A percentile compares a stretch with the other conserved stretches of the same genome.
Evolutionary conservation across 1,284 basidiomycete species (phyloP).

Genomic region (Trichosporon inkin): DNA sequence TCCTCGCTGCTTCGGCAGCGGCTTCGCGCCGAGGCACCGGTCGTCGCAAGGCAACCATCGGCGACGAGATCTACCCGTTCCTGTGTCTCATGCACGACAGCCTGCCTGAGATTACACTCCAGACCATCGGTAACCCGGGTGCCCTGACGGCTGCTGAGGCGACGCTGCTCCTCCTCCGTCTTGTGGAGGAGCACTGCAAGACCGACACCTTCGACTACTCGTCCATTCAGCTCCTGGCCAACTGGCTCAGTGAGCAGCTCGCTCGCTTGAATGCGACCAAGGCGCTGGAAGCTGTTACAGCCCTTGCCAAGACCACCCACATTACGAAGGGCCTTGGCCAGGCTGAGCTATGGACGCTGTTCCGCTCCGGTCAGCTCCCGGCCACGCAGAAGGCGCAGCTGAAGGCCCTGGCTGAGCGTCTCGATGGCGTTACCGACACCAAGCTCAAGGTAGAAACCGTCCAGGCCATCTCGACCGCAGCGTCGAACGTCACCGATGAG

Average conservation of each 20-base stretch:
- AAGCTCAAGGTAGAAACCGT: slow-evolving; percentile 20
- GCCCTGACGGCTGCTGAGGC: slow-evolving; percentile 12
- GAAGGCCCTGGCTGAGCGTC: background rate
- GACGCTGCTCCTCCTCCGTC: slow-evolving; percentile 9
- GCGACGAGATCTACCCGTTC: slow-evolving; percentile 37
- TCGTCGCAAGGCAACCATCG: slow-evolving; percentile 29
- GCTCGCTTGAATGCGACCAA: slow-evolving; percentile 17
- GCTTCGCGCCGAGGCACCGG: slow-evolving; percentile 24
- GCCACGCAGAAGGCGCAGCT: slow-evolving; percentile 16
- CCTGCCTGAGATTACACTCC: slow-evolving; percentile 14
- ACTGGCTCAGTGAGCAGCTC: slow-evolving; percentile 42
- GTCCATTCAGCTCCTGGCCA: slow-evolving; percentile 50
- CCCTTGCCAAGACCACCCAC: slow-evolving; percentile 38
- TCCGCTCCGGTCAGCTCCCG: slow-evolving; percentile 28
- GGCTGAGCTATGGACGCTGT: slow-evolving; percentile 51
- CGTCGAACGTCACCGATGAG: slow-evolving; percentile 8
- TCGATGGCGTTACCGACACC: slow-evolving; percentile 14
- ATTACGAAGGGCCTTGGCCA: slow-evolving; percentile 50
- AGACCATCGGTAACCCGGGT: background rate
- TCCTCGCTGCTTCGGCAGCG: slow-evolving; percentile 33
- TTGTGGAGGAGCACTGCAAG: slow-evolving; percentile 42
- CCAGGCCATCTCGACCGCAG: slow-evolving; percentile 20
- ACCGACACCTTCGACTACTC: slow-evolving; percentile 50
- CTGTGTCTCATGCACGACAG: slow-evolving; percentile 23
- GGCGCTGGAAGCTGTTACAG: slow-evolving; percentile 16